Evolutionary conservation across 1,284 basidiomycete species (phyloP), one percentile per base, ranked within the genome.

Genomic region (Ganoderma sinense): DNA sequence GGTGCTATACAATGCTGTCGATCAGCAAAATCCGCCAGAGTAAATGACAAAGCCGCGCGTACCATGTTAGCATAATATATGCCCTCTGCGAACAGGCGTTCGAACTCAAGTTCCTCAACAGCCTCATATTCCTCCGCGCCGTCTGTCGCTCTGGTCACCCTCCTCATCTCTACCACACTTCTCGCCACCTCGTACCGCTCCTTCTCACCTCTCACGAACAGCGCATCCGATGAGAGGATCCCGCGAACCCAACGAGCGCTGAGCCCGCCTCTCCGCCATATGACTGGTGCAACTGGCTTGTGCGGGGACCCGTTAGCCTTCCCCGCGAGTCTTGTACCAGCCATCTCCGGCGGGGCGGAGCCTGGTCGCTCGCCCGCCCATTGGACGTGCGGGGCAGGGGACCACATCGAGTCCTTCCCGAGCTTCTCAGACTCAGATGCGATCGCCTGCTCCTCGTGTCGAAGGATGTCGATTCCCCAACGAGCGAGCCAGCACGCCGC

Each of bases 61-160:
- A 94, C 94, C 94, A 97, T 94, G 78, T 97, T 95, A 14, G 88
- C 85, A 79, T 97, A 98, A 81, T 96, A 94, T 36, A 98, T 95
- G 5, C 94, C 94, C 36, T 88, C 83, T 41, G 86, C 81, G 78
- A 98, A 97, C 75, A 97, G 86, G 67, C 83, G 84, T n/a, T 82
- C 83, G 85, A 93, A 95, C 73, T 90, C 85, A 41, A 73, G 78
- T 75, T 94, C 92, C 75, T 94, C 93, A 0, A 84, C 83, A 8
- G 69, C 70, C 43, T 63, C 73, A 5, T 43, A 40, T 40, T 71
- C 73, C 8, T 55, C 66, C 4, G 65, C 53, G 0, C 62, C 58
- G 18, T 87, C 87, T 29, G 80, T 79, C 33, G 79, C 82, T 65
- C 93, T 83, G 20, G 82, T 80, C 36, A 80, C 82, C 65, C 93